Base-by-base conservation (phyloP, 2,329 filamentous ascomycete species). In the Venturia oleaginea region DNA sequence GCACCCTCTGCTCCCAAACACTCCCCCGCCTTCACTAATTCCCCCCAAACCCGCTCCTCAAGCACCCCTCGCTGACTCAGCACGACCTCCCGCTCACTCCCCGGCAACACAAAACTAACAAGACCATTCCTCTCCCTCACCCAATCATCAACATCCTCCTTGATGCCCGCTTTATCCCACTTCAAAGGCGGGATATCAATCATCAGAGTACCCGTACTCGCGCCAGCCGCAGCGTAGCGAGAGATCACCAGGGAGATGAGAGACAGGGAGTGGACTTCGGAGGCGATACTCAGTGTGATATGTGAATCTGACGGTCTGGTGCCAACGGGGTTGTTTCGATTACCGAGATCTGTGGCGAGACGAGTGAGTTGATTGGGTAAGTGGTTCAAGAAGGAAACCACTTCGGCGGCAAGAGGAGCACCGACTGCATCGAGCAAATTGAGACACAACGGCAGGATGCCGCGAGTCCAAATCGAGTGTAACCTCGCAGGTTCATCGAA, bases 401-500 rank as follows among this genome's bases (percentile, higher is more conserved):
- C 85, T 74, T 99, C 94, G 0, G 88, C 85, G 0, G 92, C 92
- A 59, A 96, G 86, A 1, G 90, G 89, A 0, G 86, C 83, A 13
- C 92, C 91, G 22, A 99, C 85, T 13, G 90, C 86, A 66, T 88
- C 86, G 24, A 99, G 83, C 34, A 99, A 81, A 74, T 97, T 97
- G 55, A 99, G 83, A 66, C 93, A 88, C 22, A 99, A 79, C 0
- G 94, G 94, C 3, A 99, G 80, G 65, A 97, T 84, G 1, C 91
- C 94, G 68, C 90, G 89, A 24, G 86, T 86, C 94, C 94, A 99
- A 71, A 97, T 92, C 62, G 84, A 84, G 77, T 96, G 96, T 71
- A 96, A 86, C 32, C 93, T 86, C 0, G 84, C 77, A 1, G 87
- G 84, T 6, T 90, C 84, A 55, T 94, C 89, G 67, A 95, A 92